Base-by-base conservation (phyloP, 2,329 filamentous ascomycete species). In the Raffaelea arxii region DNA sequence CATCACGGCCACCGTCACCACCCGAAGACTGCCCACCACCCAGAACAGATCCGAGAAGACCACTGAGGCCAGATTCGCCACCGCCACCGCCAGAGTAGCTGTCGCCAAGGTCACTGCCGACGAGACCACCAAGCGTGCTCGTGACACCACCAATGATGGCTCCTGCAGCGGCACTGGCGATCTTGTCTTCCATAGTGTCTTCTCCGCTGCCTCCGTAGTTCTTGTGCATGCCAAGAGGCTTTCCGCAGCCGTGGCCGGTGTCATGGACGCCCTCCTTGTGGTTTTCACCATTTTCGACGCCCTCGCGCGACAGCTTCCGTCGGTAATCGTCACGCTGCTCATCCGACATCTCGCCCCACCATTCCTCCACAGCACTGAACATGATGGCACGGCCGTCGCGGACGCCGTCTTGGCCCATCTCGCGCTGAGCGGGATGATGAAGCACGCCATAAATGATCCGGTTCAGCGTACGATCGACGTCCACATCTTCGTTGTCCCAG, bases 251-350 rank as follows among this genome's bases (percentile, higher is more conserved):
- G 60, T 95, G 87, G 12, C 90, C 90, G 44, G 77, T 82, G 63
- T 96, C 89, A 16, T 88, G 67, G 11, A 91, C 83, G 24, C 86
- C 87, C 56, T 87, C 81, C 64, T 87, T 91, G 67, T 96, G 90
- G 64, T 96, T 96, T 50, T 82, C 73, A 16, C 86, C 86, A 41
- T 78, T 71, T 61, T 80, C 62, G 43, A 96, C 87, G 49, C 91
- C 90, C 0, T 84, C 72, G 18, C 87, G 81, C 56, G 82, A 86
- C 40, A 96, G 75, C 65, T 89, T 84, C 44, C 74, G 65, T 46
- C 87, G 82, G 52, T 92, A 79, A 27, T 79, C 77, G 14, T 85
- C 69, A 54, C 80, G 77, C 48, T 80, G 78, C 25, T 67, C 61
- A 6, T 82, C 74, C 43, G 69, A 68, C 66, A 88, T 79, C 46